These are phyloP conservation scores for Wallacemonas sp. DNA, from an alignment of 208 protist genomes.

Conservation along the genomic window DNA sequence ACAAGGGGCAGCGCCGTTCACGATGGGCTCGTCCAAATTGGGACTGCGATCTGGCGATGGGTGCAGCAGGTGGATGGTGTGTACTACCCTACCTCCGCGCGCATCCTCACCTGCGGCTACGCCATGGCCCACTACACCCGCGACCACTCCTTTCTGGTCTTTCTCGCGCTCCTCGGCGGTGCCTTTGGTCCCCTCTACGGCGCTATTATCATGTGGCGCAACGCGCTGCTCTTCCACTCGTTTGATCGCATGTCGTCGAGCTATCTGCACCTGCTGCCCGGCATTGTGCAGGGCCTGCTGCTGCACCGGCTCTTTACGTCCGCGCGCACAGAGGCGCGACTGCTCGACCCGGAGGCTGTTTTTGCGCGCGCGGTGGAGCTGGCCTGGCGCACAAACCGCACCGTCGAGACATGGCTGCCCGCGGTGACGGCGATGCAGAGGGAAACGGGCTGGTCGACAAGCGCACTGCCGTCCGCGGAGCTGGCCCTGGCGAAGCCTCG, in stretches of 20 bases:
- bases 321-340: constrained; percentile 40
- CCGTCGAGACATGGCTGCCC: constrained; percentile 29
- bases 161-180: constrained; percentile 55
- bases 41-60: constrained; percentile 6
- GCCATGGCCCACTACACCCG: constrained; percentile 37
- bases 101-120: constrained; percentile 47
- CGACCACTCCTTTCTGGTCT: constrained; percentile 49
- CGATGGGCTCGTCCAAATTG: not conserved
- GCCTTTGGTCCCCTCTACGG: constrained; percentile 67
- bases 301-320: constrained; percentile 58
- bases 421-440: constrained; percentile 5
- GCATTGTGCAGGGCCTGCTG: constrained; percentile 51
- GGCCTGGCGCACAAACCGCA: constrained; percentile 22
- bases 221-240: constrained; percentile 70
- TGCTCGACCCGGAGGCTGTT: constrained; percentile 37
- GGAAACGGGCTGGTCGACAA: not conserved
- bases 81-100: constrained; percentile 46
- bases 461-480: not conserved
- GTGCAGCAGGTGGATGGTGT: constrained; percentile 32
- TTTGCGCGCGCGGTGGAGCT: constrained; percentile 27
- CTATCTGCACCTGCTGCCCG: constrained; percentile 66
- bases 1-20: not conserved
- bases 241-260: constrained; percentile 73
- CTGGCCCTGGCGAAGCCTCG: not conserved
- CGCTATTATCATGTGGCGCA: constrained; percentile 68